Base-by-base conservation (phyloP, 2,329 filamentous ascomycete genomes). In the Mycosphaerella arachidis region DNA sequence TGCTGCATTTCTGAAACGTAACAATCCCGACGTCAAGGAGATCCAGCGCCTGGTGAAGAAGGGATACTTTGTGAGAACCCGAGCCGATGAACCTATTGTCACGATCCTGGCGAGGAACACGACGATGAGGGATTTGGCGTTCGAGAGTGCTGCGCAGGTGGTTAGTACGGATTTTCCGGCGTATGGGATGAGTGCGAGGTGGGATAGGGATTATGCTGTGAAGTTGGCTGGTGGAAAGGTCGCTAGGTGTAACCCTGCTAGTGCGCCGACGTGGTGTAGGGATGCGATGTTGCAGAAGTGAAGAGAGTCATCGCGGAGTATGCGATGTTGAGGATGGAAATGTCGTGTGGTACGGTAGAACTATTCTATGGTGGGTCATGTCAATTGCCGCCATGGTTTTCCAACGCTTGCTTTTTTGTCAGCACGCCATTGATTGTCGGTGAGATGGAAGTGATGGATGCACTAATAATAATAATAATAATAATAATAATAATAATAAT, bases 1-100 rank as follows among this genome's bases (percentile, higher is more conserved):
- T 61, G 78, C 75, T 50, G 80, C 80, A 0, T 79, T 82, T 63
- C 79, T 81, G 65, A 82, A 81, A 71, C 71, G 78, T 55, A 82
- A 82, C 63, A 74, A 79, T 40, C 78, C 79, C 0, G 67, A 69
- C 3, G 71, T 76, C 37, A 68, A 72, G 2, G 73, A 77, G 51
- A 81, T 82, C 55, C 75, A 76, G 60, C 67, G 73, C 7, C 72
- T 80, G 40, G 79, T 82, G 24, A 68, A 70, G 53, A 78, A 77
- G 9, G 76, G 76, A 6, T 82, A 82, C 69, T 77, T 79, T 67
- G 75, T 82, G n/a, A 75, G 79, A 50, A 81, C 79, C 1, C 70
- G 79, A 45, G 73, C 78, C 3, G 80, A 82, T 67, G 73, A 76
- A 29, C 79, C 79, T 0, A 70, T 81, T 29, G 70, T 70, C 1